Evolutionary conservation across 345 rosid genomes (phyloP).

Genomic region (Litchi chinensis): DNA sequence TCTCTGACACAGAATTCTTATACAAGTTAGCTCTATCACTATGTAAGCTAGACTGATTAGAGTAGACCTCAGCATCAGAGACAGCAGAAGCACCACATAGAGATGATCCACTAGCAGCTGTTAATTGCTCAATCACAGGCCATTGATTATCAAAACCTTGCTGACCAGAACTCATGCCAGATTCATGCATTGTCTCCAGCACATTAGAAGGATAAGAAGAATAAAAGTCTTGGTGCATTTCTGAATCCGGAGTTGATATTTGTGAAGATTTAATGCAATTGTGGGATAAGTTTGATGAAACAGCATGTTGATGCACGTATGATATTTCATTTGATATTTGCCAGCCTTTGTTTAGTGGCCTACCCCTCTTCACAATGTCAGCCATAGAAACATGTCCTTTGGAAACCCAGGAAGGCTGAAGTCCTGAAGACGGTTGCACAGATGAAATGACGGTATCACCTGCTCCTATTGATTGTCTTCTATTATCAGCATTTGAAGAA

Average conservation of each 20-base stretch:
- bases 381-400: constrained; percentile 43
- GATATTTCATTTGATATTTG: constrained; percentile 28
- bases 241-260: constrained; percentile 14
- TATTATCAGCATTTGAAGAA: constrained; percentile 35
- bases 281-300: constrained; percentile 15
- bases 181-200: constrained; percentile 18
- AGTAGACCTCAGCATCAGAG: constrained; percentile 9
- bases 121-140: constrained; percentile 28
- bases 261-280: constrained; percentile 16
- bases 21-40: constrained; percentile 18
- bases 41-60: constrained; percentile 9
- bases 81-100: constrained; percentile 14
- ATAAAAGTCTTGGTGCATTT: constrained; percentile 19
- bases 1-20: no score
- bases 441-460: constrained; percentile 27
- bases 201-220: constrained; percentile 12
- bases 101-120: constrained; percentile 24
- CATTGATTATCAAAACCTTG: constrained; percentile 29
- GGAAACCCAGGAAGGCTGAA: constrained; percentile 35
- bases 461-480: constrained; percentile 31
- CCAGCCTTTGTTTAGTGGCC: constrained; percentile 23
- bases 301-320: constrained; percentile 20
- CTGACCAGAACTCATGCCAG: constrained; percentile 17
- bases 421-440: constrained; percentile 19
- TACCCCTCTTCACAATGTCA: constrained; percentile 44